Base-by-base conservation (phyloP, 495 filamentous ascomycete genomes). In the Eremomyces bilateralis region DNA sequence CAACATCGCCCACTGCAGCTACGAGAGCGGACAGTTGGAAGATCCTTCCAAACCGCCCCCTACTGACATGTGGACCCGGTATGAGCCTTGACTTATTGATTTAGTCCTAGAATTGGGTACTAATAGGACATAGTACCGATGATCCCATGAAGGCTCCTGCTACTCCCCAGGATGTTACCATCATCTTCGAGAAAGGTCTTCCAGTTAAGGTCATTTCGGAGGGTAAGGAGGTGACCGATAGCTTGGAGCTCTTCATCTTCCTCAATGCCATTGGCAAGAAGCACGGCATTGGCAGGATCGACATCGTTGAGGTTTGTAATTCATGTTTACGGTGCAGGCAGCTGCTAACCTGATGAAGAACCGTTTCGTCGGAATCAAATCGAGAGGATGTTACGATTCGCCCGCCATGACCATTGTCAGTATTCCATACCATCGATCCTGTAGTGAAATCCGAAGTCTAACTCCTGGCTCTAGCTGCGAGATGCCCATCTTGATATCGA, bases 331-430 rank as follows among this genome's bases (percentile, higher is more conserved):
- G n/a, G n/a, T n/a, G n/a, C n/a, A n/a, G n/a, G n/a, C n/a, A n/a
- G n/a, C 8, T 8, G 13, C 13, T 13, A 83, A 93, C 50, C 93
- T 93, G 46, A 84, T 85, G 33, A 83, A 93, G 67, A 81, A 77
- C 58, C 68, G 78, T 30, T 84, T 80, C 60, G 80, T 85, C 47
- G 79, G 71, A 45, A 40, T 88, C 50, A 90, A 91, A 67, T 73
- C 66, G 51, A 71, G 82, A 47, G 83, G 83, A 45, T 91, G 83
- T 68, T 92, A 93, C 62, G 84, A 92, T 52, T 73, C 81, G 33
- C 69, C 71, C 30, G 64, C 64, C 43, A 56, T 80, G 29, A 84
- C 78, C 34, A 69, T 70, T n/a, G n/a, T n/a, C n/a, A n/a, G n/a
- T n/a, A n/a, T n/a, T n/a, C n/a, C n/a, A n/a, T n/a, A n/a, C n/a